Conservation (phyloP, 345 rosid species). For the Murraya koenigii region DNA sequence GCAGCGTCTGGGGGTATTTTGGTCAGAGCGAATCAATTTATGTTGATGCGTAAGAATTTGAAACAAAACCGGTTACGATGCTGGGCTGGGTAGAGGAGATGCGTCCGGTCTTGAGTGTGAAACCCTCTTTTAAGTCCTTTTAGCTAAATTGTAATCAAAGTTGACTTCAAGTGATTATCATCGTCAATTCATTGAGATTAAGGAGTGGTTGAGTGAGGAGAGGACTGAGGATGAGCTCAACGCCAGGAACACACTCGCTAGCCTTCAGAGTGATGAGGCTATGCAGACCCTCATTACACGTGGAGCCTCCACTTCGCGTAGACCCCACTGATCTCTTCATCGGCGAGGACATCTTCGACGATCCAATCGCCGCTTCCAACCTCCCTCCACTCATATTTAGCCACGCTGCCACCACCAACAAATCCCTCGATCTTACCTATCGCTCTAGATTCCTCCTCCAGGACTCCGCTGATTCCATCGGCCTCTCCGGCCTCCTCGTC, state of each 20-base stretch:
- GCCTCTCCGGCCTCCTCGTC: constrained; percentile 91
- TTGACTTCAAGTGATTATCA: too few relatives aligned
- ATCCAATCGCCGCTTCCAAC: constrained; percentile 61
- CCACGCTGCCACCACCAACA: constrained; percentile 22
- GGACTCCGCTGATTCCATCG: constrained; percentile 75
- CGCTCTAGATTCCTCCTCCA: constrained; percentile 61
- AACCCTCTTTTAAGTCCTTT: too few relatives aligned
- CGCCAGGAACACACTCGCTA: constrained; percentile 79
- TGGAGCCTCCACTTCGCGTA: constrained; percentile 72
- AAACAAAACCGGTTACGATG: too few relatives aligned
- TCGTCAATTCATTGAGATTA: too few relatives aligned
- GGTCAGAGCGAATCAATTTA: not conserved
- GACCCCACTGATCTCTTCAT: constrained; percentile 85
- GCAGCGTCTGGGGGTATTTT: not conserved
- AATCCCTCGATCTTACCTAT: constrained; percentile 63
- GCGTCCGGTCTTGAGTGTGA: too few relatives aligned
- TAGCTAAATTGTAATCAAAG: too few relatives aligned
- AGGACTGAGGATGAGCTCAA: constrained; percentile 43
- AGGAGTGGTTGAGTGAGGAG: not conserved
- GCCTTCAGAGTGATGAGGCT: constrained; percentile 98
- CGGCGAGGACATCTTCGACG: constrained; percentile 94
- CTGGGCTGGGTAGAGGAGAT: too few relatives aligned
- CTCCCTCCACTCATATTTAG: constrained; percentile 46
- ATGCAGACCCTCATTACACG: constrained; percentile 88
- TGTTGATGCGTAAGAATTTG: not conserved